Conservation (phyloP, 2,329 filamentous ascomycete species). For the Alternaria conjuncta region DNA sequence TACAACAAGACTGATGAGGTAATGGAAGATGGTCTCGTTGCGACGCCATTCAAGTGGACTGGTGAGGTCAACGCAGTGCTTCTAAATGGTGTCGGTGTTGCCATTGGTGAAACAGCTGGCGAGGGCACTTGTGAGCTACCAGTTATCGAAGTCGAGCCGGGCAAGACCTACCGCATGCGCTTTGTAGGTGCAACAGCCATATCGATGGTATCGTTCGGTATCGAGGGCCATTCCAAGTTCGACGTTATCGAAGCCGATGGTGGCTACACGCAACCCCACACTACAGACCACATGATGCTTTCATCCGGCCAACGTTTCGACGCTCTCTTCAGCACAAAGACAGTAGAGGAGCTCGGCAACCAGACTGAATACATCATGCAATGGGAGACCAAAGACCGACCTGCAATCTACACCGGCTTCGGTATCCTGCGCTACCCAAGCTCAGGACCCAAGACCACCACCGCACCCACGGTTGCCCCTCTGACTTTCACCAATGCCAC, state of each 20-base stretch:
- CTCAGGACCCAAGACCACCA: conserved; percentile 4
- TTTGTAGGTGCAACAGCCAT: conserved; percentile 65
- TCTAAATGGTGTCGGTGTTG: conserved; percentile 63
- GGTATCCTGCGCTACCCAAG: conserved; percentile 53
- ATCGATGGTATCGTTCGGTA: conserved; percentile 60
- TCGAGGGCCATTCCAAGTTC: conserved; percentile 64
- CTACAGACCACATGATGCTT: conserved; percentile 61
- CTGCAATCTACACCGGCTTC: conserved; percentile 55
- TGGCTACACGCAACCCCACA: conserved; percentile 58
- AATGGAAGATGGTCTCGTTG: conserved; percentile 59
- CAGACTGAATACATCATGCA: conserved; percentile 54
- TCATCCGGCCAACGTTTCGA: conserved; percentile 67
- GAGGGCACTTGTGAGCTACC: conserved; percentile 53
- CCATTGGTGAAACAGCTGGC: conserved; percentile 45
- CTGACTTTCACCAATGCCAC: conserved; percentile 41
- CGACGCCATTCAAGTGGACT: conserved; percentile 61
- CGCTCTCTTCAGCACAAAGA: conserved; percentile 62
- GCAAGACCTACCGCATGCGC: conserved; percentile 66
- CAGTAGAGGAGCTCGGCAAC: conserved; percentile 51
- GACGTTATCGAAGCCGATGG: conserved; percentile 67
- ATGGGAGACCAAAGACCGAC: conserved; percentile 60
- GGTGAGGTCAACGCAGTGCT: conserved; percentile 65
- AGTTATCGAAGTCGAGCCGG: conserved; percentile 65
- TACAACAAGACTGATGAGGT: conserved; percentile 61
- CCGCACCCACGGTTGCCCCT: conserved; percentile 27